Evolutionary conservation across 192 early-diverging fungal species (phyloP).

Genomic region (Phycomyces blakesleeanus): DNA sequence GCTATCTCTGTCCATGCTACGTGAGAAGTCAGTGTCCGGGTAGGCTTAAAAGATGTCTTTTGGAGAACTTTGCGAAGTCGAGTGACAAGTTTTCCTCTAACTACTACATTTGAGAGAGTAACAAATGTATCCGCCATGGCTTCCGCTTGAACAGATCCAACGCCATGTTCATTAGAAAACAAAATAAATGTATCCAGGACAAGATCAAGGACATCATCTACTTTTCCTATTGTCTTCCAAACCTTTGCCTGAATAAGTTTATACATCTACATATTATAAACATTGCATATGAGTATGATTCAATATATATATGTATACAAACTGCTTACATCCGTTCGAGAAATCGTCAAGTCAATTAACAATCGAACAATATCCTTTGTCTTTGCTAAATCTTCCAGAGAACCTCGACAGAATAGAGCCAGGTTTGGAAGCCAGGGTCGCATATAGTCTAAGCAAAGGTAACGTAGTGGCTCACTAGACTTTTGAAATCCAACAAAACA

Average conservation of each 20-base stretch:
- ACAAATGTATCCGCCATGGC: constrained; percentile 79
- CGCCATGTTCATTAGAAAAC: constrained; percentile 70
- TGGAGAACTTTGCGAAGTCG: constrained; percentile 71
- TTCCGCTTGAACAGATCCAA: constrained; percentile 70
- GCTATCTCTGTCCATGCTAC: constrained; percentile 88
- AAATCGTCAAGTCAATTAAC: constrained; percentile 76
- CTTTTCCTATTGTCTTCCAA: constrained; percentile 72
- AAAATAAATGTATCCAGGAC: constrained; percentile 74
- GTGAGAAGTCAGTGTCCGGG: constrained; percentile 67
- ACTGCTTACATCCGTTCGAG: constrained; percentile 57
- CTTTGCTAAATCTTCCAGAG: constrained; percentile 48
- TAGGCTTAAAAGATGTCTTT: constrained; percentile 67
- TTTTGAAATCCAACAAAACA: constrained; percentile 71
- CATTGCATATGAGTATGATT: constrained; percentile 15
- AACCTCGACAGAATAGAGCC: constrained; percentile 46
- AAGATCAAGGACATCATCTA: constrained; percentile 72
- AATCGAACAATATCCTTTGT: constrained; percentile 67
- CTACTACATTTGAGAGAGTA: constrained; percentile 67
- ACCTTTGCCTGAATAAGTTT: constrained; percentile 75
- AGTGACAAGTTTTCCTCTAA: constrained; percentile 74
- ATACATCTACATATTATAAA: constrained; percentile 54
- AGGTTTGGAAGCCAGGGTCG: constrained; percentile 83
- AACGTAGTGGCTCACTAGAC: constrained; percentile 60
- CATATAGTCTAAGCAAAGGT: constrained; percentile 80
- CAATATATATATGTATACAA: constrained; percentile 8